A percentile compares a stretch with the other conserved stretches of the same genome.
Evolutionary conservation across 805 yeast genomes (phyloP).

Genomic region (Blastobotrys americana): DNA sequence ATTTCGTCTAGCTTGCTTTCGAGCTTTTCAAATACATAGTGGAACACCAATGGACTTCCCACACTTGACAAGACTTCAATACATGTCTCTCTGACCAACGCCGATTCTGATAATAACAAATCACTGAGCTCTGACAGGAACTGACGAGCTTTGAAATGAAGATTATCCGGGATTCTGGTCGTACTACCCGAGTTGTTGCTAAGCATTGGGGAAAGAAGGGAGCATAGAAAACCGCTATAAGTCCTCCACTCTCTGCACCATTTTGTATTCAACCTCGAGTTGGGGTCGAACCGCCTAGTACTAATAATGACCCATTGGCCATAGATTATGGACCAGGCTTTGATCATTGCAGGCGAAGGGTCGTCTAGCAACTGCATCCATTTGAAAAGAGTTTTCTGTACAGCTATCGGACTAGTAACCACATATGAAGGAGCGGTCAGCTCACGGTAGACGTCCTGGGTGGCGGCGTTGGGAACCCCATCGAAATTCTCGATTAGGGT

Average conservation of each 20-base stretch:
- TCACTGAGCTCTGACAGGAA: slow-evolving; percentile 29
- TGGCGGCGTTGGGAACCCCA: slow-evolving; percentile 17
- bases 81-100: slow-evolving; percentile 56
- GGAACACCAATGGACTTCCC: slow-evolving; percentile 52
- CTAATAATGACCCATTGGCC: slow-evolving; percentile 39
- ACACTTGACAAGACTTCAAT: slow-evolving; percentile 65
- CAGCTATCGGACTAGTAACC: slow-evolving; percentile 64
- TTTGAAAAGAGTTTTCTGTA: slow-evolving; percentile 58
- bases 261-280: slow-evolving; percentile 14
- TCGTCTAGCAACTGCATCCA: slow-evolving; percentile 24
- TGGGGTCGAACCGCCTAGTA: slow-evolving; percentile 18
- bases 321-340: slow-evolving; percentile 42
- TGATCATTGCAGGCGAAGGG: slow-evolving; percentile 33
- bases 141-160: slow-evolving; percentile 47
- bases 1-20: slow-evolving; percentile 12
- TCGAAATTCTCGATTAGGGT: slow-evolving; percentile 20
- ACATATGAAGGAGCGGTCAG: slow-evolving; percentile 49
- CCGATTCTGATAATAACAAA: slow-evolving; percentile 34
- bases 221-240: slow-evolving; percentile 66
- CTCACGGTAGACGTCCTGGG: slow-evolving; percentile 35
- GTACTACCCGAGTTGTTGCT: slow-evolving; percentile 13
- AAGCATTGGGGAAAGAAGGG: slow-evolving; percentile 35
- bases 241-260: slow-evolving; percentile 43
- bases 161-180: slow-evolving; percentile 26
- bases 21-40: slow-evolving; percentile 40